These are phyloP conservation scores for Torulaspora franciscae DNA, from an alignment of 805 yeast species.

Conservation along the genomic window DNA sequence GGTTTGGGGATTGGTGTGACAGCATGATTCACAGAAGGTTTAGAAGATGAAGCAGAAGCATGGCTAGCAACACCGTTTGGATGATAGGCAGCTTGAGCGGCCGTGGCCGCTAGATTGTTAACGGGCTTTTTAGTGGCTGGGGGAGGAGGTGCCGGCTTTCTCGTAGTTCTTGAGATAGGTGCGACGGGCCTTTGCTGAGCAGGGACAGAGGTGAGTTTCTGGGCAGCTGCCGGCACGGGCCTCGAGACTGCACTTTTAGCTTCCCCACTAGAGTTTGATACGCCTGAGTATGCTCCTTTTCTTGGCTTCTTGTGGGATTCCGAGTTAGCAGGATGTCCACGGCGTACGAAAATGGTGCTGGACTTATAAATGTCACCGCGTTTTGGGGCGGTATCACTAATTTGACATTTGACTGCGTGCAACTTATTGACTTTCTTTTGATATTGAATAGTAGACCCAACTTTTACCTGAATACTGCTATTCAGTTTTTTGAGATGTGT, in stretches of 20 bases:
- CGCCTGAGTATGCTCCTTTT: constrained; percentile 20
- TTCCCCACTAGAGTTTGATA: background rate
- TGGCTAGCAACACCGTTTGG: constrained; percentile 31
- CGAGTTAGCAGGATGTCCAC: constrained; percentile 72
- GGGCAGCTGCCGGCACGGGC: constrained; percentile 25
- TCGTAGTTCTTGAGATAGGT: constrained; percentile 29
- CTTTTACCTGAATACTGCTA: constrained; percentile 52
- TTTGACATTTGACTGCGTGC: constrained; percentile 66
- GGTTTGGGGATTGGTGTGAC: constrained; percentile 3
- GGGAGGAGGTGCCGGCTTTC: constrained; percentile 37
- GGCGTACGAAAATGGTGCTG: constrained; percentile 73
- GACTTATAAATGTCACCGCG: constrained; percentile 79
- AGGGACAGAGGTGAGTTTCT: constrained; percentile 26
- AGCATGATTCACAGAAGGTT: constrained; percentile 15
- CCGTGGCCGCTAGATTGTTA: constrained; percentile 39
- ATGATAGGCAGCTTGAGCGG: constrained; percentile 37
- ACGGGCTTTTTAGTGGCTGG: constrained; percentile 26
- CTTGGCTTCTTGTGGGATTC: constrained; percentile 72
- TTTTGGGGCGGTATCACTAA: constrained; percentile 58
- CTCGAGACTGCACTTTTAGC: constrained; percentile 8
- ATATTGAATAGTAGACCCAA: constrained; percentile 72
- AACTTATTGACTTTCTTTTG: constrained; percentile 84
- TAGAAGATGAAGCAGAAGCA: constrained; percentile 18
- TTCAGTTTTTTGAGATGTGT: constrained; percentile 65
- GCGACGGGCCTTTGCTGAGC: constrained; percentile 24